Percentiles rank a stretch among this genome's conserved stretches.
These are phyloP conservation scores for Rhexocercosporidium sp. DNA, from an alignment of 2,329 filamentous ascomycete genomes.

Conservation along the genomic window DNA sequence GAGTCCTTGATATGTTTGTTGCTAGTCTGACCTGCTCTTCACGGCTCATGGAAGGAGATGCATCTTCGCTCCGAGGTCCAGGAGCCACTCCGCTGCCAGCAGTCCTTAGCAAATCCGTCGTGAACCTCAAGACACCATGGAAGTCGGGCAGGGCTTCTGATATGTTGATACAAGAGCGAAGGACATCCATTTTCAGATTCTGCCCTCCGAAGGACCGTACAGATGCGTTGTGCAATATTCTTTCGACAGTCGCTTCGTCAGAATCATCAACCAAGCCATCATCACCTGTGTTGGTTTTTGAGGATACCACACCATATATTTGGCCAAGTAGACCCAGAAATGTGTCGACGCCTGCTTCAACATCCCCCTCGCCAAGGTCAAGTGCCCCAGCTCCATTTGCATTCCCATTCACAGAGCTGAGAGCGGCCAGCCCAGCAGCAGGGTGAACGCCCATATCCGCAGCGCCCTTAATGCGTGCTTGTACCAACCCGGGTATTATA, in stretches of 20 bases:
- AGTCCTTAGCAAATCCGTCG: slow-evolving; percentile 80
- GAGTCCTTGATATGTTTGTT: slow-evolving; percentile 84
- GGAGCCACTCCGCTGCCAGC: slow-evolving; percentile 82
- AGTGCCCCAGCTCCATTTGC: slow-evolving; percentile 58
- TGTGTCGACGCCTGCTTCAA: slow-evolving; percentile 68
- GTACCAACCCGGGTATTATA: slow-evolving; percentile 82
- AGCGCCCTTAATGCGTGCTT: slow-evolving; percentile 89
- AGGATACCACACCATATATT: slow-evolving; percentile 65
- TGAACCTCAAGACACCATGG: slow-evolving; percentile 85
- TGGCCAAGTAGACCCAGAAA: slow-evolving; percentile 65
- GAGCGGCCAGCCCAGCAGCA: slow-evolving; percentile 79
- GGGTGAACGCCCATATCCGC: slow-evolving; percentile 97
- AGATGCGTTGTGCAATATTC: slow-evolving; percentile 64
- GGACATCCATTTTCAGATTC: slow-evolving; percentile 81
- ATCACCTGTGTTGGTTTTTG: slow-evolving; percentile 14
- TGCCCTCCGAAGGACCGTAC: slow-evolving; percentile 76
- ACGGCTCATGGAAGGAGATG: slow-evolving; percentile 70
- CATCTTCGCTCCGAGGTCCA: slow-evolving; percentile 69
- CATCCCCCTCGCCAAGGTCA: slow-evolving; percentile 67
- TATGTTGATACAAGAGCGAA: slow-evolving; percentile 89
- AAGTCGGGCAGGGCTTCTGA: slow-evolving; percentile 94
- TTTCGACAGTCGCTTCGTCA: slow-evolving; percentile 57
- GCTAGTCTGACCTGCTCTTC: slow-evolving; percentile 88
- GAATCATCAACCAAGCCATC: slow-evolving; percentile 48
- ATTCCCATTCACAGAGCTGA: slow-evolving; percentile 61